These are phyloP conservation scores for Massospora cicadina DNA, from an alignment of 371 early-diverging fungal species.

Conservation along the genomic window DNA sequence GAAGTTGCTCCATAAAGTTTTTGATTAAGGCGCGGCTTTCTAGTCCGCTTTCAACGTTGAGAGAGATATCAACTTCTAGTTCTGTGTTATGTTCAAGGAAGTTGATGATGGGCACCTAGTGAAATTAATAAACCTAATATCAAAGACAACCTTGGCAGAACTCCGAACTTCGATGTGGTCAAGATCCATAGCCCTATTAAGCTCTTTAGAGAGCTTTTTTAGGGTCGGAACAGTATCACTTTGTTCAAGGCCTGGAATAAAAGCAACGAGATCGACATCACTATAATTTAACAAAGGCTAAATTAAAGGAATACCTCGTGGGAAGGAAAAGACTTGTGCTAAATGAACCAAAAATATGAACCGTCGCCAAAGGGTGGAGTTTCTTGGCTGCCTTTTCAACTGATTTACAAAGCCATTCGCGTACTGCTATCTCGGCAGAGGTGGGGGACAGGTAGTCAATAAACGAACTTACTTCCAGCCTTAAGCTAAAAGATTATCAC, in stretches of 20 bases:
- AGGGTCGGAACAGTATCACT: not conserved
- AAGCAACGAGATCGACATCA: not conserved
- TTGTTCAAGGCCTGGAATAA: not conserved
- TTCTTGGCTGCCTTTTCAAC: not conserved
- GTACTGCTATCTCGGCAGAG: not conserved
- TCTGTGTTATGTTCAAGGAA: slow-evolving; percentile 46
- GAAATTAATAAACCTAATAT: slow-evolving; percentile 3
- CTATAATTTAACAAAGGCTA: not conserved
- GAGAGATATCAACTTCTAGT: slow-evolving; percentile 63
- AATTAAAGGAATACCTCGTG: not conserved
- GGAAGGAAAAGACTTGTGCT: not conserved
- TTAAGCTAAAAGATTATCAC: not conserved
- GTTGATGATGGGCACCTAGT: slow-evolving; percentile 86
- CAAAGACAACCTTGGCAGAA: slow-evolving; percentile 1
- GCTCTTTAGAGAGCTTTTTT: not conserved
- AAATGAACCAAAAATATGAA: not conserved
- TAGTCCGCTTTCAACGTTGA: slow-evolving; percentile 54
- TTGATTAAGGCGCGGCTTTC: slow-evolving; percentile 37
- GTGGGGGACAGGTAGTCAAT: not conserved
- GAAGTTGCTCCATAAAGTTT: slow-evolving; percentile 27
- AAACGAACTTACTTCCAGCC: not conserved
- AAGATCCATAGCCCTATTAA: not conserved
- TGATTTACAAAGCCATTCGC: not conserved
- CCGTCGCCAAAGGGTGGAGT: not conserved
- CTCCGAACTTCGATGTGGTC: not conserved